Evolutionary conservation across 495 filamentous ascomycete species (phyloP).

Genomic region (Annulohypoxylon nitens): DNA sequence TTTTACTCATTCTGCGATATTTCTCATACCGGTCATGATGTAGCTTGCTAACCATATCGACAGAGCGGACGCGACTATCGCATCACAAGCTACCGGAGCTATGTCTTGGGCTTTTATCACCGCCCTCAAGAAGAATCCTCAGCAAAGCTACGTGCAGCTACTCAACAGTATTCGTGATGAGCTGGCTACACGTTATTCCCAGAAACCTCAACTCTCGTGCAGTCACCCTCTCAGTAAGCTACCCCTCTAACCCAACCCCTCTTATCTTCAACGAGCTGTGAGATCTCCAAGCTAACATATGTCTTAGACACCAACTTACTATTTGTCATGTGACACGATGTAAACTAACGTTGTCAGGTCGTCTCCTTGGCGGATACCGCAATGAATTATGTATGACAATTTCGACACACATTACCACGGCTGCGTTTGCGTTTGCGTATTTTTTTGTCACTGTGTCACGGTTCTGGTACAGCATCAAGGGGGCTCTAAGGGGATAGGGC

Average conservation of each 20-base stretch:
- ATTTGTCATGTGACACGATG: slow-evolving; percentile 63
- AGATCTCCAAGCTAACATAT: slow-evolving; percentile 40
- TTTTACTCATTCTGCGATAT: background rate
- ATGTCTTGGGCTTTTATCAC: slow-evolving; percentile 99
- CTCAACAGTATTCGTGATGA: slow-evolving; percentile 96
- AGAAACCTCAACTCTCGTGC: slow-evolving; percentile 97
- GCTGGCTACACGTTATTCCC: slow-evolving; percentile 86
- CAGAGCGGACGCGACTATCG: slow-evolving; percentile 74
- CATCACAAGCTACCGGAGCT: slow-evolving; percentile 91
- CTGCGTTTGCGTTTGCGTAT: slow-evolving; percentile 8
- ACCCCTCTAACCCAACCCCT: slow-evolving; percentile 17
- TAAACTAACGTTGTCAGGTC: slow-evolving; percentile 16
- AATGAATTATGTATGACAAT: slow-evolving; percentile 26
- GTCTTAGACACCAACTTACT: slow-evolving; percentile 63
- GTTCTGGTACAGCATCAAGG: slow-evolving; percentile 19
- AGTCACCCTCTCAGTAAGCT: slow-evolving; percentile 92
- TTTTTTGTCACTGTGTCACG: slow-evolving; percentile 11
- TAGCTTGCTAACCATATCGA: slow-evolving; percentile 39
- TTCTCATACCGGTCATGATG: background rate
- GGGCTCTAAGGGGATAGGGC: slow-evolving; percentile 6
- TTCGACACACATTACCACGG: slow-evolving; percentile 6
- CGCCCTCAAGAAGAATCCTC: slow-evolving; percentile 94
- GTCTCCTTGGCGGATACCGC: slow-evolving; percentile 9
- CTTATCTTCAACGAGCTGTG: slow-evolving; percentile 29
- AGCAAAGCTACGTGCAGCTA: slow-evolving; percentile 96